These are phyloP conservation scores for Phaeolepiota aurea DNA, from an alignment of 768 basidiomycete genomes.

Conservation along the genomic window DNA sequence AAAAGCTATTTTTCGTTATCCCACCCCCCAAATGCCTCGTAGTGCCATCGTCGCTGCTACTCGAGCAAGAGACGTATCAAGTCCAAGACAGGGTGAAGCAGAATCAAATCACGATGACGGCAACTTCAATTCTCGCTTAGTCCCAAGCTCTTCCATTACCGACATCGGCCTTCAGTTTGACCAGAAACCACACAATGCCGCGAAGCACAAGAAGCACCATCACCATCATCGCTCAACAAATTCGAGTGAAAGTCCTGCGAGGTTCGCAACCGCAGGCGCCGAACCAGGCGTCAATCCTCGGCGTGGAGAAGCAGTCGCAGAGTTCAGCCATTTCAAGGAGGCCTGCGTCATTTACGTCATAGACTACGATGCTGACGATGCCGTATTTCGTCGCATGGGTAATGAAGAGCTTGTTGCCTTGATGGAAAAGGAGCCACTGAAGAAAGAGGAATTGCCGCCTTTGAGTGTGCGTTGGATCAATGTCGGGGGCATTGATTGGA, in stretches of 20 bases:
- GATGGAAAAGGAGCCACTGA: slow-evolving; percentile 22
- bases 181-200: background rate
- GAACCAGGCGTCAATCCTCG: slow-evolving; percentile 61
- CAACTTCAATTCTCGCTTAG: too few relatives aligned
- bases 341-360: slow-evolving; percentile 51
- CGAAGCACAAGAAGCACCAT: background rate
- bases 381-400: slow-evolving; percentile 33
- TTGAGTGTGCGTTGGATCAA: slow-evolving; percentile 49
- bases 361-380: slow-evolving; percentile 47
- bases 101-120: too few relatives aligned
- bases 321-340: slow-evolving; percentile 45
- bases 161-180: background rate
- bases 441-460: slow-evolving; percentile 24
- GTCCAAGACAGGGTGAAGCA: too few relatives aligned
- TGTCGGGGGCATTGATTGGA: slow-evolving; percentile 54
- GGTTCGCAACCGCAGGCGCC: slow-evolving; percentile 35
- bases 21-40: too few relatives aligned
- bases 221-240: background rate
- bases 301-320: slow-evolving; percentile 31
- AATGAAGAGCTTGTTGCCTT: slow-evolving; percentile 43
- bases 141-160: background rate
- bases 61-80: too few relatives aligned
- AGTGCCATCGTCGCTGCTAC: too few relatives aligned
- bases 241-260: background rate
- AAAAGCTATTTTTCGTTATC: too few relatives aligned